Percentiles rank a stretch among this genome's conserved stretches.
Evolutionary conservation across 1,139 yeast species (phyloP).

Genomic region (Waltiozyma solani): DNA sequence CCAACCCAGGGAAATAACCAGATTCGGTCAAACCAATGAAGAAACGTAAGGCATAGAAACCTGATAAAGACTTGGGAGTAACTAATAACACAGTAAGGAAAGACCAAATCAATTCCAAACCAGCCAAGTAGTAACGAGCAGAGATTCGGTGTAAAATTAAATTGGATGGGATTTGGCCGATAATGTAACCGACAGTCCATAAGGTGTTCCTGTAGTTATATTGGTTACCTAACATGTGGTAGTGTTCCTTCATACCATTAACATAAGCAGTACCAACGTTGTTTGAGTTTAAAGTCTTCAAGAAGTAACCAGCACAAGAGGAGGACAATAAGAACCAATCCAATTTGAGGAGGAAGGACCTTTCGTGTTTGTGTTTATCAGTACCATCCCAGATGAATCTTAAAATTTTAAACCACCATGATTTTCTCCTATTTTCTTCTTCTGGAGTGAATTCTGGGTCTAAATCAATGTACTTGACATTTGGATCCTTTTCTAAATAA

Average conservation of each 20-base stretch:
- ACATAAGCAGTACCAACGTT: conserved; percentile 45
- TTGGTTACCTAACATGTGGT: conserved; percentile 41
- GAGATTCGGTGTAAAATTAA: conserved; percentile 41
- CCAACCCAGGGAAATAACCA: conserved; percentile 51
- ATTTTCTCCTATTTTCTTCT: conserved; percentile 11
- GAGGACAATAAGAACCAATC: conserved; percentile 36
- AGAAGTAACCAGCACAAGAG: conserved; percentile 34
- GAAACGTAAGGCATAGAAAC: conserved; percentile 47
- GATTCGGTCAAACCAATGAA: conserved; percentile 49
- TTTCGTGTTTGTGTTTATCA: conserved; percentile 37
- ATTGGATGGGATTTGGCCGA: conserved; percentile 52
- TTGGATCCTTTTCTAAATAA: too few species aligned
- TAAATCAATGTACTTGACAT: conserved; percentile 10
- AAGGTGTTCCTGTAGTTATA: conserved; percentile 40
- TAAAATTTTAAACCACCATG: conserved; percentile 14
- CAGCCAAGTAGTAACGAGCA: conserved; percentile 44
- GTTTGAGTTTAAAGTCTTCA: conserved; percentile 33
- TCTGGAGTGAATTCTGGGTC: conserved; percentile 7
- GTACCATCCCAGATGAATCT: conserved; percentile 28
- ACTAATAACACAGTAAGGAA: conserved; percentile 42
- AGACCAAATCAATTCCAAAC: conserved; percentile 49
- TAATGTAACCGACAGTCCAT: conserved; percentile 50
- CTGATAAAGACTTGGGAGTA: conserved; percentile 30
- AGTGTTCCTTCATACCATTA: conserved; percentile 51
- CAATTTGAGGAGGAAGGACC: conserved; percentile 30